Evolutionary conservation across 2,329 filamentous ascomycete species (phyloP).

Genomic region (Aspergillus novofumigatus): DNA sequence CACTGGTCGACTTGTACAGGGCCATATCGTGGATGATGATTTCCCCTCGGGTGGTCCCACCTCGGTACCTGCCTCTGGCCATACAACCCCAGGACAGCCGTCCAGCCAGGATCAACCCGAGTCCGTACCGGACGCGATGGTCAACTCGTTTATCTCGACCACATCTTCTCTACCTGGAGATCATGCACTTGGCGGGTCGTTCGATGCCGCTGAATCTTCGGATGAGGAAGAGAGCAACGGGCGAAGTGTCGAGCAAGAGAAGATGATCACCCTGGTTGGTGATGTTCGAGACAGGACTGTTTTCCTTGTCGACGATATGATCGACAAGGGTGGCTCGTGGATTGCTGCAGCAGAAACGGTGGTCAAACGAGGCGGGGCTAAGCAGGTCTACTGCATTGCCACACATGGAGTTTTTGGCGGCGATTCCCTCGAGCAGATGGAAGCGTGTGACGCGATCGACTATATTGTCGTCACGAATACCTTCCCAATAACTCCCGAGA

Average conservation of each 20-base stretch:
- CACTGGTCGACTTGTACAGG: conserved; percentile 83
- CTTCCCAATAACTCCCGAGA: conserved; percentile 80
- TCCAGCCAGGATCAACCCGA: conserved; percentile 47
- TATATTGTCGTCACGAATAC: conserved; percentile 94
- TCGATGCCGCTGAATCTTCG: conserved; percentile 81
- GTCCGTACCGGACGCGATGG: conserved; percentile 74
- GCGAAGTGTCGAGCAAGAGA: conserved; percentile 73
- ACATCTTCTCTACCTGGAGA: conserved; percentile 68
- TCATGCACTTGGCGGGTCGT: conserved; percentile 74
- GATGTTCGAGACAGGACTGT: conserved; percentile 85
- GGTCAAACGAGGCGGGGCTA: conserved; percentile 85
- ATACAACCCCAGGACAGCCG: conserved; percentile 47
- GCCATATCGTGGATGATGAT: conserved; percentile 92
- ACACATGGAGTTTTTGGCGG: conserved; percentile 93
- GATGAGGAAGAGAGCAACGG: conserved; percentile 65
- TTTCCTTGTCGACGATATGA: conserved; percentile 97
- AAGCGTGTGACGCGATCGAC: conserved; percentile 89
- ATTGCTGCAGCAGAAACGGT: conserved; percentile 96
- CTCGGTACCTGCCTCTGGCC: conserved; percentile 58
- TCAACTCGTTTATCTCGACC: conserved; percentile 74
- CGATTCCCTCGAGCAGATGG: conserved; percentile 83
- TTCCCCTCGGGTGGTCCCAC: conserved; percentile 72
- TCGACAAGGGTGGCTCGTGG: conserved; percentile 95
- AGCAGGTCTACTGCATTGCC: conserved; percentile 94
- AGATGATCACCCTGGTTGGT: conserved; percentile 95